Evolutionary conservation across 2,329 filamentous ascomycete genomes (phyloP).

Genomic region (Xylariaceae sp.): DNA sequence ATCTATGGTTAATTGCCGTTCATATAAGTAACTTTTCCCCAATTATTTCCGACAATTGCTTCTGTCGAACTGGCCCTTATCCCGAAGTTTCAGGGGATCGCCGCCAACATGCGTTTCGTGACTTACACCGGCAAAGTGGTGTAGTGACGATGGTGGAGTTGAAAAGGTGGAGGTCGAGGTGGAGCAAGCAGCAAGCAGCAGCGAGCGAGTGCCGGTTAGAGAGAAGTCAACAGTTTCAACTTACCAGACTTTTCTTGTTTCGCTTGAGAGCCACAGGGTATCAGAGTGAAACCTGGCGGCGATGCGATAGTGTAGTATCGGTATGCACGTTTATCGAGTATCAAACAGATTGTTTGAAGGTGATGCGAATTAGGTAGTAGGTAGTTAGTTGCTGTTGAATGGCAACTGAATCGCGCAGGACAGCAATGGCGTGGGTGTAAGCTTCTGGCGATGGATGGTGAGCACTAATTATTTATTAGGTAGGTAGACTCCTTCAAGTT

Average conservation of each 20-base stretch:
- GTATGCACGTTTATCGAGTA: neutral
- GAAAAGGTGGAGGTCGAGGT: slow-evolving; percentile 9
- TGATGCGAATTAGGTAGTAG: neutral
- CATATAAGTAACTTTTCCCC: no score
- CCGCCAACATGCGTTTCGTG: slow-evolving; percentile 9
- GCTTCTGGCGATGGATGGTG: neutral
- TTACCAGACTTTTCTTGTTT: neutral
- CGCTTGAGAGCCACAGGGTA: neutral
- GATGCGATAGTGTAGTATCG: neutral
- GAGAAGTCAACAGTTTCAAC: neutral
- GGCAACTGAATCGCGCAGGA: neutral
- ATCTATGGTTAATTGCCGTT: no score
- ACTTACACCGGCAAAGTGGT: slow-evolving; percentile 8
- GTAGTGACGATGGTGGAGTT: slow-evolving; percentile 10
- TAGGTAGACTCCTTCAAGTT: neutral
- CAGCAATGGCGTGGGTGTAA: neutral
- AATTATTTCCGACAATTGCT: no score
- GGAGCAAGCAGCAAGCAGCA: neutral
- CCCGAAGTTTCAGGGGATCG: slow-evolving; percentile 14
- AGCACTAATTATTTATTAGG: neutral
- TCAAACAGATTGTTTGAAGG: neutral
- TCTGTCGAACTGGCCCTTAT: no score
- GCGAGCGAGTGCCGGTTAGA: neutral
- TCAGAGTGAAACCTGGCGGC: neutral
- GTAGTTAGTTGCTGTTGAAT: neutral